Evolutionary conservation across 495 filamentous ascomycete genomes (phyloP).

Genomic region (Letharia lupina): DNA sequence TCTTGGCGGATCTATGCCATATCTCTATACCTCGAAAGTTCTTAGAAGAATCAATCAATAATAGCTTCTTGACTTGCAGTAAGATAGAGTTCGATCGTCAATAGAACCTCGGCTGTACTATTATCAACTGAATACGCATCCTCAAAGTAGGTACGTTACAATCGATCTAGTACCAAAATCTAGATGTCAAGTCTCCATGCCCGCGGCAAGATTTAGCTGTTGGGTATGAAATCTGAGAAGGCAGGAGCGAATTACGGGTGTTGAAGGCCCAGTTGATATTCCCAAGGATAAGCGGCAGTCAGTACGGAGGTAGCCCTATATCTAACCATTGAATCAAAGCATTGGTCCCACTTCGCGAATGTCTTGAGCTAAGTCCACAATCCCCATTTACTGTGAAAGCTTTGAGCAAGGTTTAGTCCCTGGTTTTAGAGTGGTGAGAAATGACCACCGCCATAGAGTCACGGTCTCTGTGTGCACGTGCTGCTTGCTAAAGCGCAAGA

Average conservation of each 20-base stretch:
- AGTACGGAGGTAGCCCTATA: too few species aligned
- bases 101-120: background rate
- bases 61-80: too few species aligned
- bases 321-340: too few species aligned
- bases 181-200: too few species aligned
- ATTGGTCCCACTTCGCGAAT: background rate
- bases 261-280: too few species aligned
- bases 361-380: background rate
- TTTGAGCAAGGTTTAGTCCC: background rate
- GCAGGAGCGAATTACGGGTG: too few species aligned
- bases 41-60: too few species aligned
- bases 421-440: background rate
- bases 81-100: background rate
- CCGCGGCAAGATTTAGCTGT: too few species aligned
- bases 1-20: background rate
- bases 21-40: too few species aligned
- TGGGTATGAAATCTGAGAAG: too few species aligned
- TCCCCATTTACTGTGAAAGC: background rate
- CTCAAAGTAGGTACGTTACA: background rate
- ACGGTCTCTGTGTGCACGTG: background rate
- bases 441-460: background rate
- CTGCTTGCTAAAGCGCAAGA: background rate
- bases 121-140: background rate
- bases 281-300: too few species aligned
- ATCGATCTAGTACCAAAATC: too few species aligned